Evolutionary conservation across 306 rosid species (phyloP).

Genomic region (Carpinus fangiana): DNA sequence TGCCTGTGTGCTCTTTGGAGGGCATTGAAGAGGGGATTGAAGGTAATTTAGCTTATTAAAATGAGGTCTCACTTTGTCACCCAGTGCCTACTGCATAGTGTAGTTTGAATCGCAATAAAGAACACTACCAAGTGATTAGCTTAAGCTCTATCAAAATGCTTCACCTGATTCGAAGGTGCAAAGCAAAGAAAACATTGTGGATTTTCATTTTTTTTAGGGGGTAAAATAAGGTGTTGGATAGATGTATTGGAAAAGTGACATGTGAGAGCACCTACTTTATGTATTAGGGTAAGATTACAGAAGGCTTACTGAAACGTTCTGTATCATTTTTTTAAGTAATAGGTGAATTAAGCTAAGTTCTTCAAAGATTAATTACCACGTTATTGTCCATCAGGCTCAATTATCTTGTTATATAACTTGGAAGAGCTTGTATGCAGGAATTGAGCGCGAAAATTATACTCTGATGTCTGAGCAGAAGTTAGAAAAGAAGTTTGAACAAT

Average conservation of each 20-base stretch:
- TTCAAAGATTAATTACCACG: background rate
- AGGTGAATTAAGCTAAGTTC: background rate
- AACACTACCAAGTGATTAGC: background rate
- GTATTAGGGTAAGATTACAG: background rate
- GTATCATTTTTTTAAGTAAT: background rate
- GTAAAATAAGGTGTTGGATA: background rate
- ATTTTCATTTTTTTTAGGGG: background rate
- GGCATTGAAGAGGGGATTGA: conserved; percentile 30
- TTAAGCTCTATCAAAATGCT: background rate
- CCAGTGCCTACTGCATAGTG: background rate
- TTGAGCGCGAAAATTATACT: conserved; percentile 29
- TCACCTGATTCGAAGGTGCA: conserved; percentile 2
- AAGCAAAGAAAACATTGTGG: background rate
- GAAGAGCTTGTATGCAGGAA: conserved; percentile 30
- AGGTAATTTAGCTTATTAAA: conserved; percentile 31
- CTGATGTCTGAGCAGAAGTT: conserved; percentile 34
- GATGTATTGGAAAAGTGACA: background rate
- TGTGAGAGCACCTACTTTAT: background rate
- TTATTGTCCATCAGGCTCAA: conserved; percentile 1
- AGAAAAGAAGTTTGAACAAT: conserved; percentile 67
- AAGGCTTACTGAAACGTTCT: conserved; percentile 1
- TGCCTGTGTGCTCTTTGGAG: conserved; percentile 27
- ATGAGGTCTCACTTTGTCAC: background rate
- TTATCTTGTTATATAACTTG: conserved; percentile 18
- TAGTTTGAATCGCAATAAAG: background rate